Evolutionary conservation across 2,329 filamentous ascomycete genomes (phyloP), one percentile per base, ranked within the genome.

Genomic region (Alternaria metachromatica): DNA sequence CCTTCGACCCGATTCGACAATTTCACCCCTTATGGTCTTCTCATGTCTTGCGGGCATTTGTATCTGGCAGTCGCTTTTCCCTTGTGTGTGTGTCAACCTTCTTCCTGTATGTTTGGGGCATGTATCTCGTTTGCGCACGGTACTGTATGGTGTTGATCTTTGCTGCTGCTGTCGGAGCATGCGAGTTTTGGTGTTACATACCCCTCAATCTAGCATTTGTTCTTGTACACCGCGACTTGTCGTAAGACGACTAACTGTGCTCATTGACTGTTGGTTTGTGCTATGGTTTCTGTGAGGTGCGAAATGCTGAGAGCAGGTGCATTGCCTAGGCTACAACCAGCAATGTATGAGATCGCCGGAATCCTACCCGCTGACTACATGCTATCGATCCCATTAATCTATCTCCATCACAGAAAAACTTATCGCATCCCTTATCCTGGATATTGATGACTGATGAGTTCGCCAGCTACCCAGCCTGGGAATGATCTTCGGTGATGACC

Each of bases 151-250:
- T 50, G 20, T 37, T 50, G 28, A 21, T 33, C 18, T 23, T 37
- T 54, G 50, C 18, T 53, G 20, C 44, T 45, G 48, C 43, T 28
- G 45, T 41, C 20, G 26, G 53, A 50, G 30, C 44, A 48, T 46
- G 18, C 43, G 54, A 56, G 26, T 48, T 20, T 30, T 44, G 37
- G 37, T 33, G 26, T 63, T 63, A 60, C 61, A 60, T 63, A 56
- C 57, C 57, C 56, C 46, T 58, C 43, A 55, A 57, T 63, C 44
- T 46, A 58, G 55, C 49, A 60, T 56, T 53, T 54, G 11, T 56
- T 56, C 54, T 21, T 23, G 12, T n/a, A 33, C 13, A 53, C 28
- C 13, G 28, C 20, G 28, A 18, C 49, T 37, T 53, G 8, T 25
- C 3, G 20, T 53, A 13, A 18, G 20, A 41, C 5, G 18, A 41